These are phyloP conservation scores for Aleurites moluccanus DNA, from an alignment of 441 rosid species.

Conservation along the genomic window DNA sequence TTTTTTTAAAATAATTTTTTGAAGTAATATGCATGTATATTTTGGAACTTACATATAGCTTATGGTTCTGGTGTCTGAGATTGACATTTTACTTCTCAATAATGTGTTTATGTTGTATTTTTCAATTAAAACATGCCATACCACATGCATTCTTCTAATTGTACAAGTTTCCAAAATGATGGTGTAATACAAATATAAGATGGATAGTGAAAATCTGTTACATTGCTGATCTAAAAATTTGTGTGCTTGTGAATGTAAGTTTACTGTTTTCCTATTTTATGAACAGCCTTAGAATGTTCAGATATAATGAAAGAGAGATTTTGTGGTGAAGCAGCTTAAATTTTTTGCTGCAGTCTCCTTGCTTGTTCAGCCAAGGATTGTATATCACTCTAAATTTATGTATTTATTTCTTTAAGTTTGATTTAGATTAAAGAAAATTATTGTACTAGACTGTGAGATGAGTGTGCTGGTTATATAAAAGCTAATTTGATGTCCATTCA, in stretches of 20 bases:
- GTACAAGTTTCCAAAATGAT: background rate
- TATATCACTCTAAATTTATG: background rate
- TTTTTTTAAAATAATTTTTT: background rate
- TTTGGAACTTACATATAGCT: background rate
- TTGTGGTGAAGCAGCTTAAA: background rate
- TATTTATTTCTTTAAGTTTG: background rate
- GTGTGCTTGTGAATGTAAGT: background rate
- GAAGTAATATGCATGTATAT: background rate
- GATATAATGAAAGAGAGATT: background rate
- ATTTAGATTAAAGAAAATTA: background rate
- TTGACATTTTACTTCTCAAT: background rate
- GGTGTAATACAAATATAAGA: background rate
- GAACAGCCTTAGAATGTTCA: background rate
- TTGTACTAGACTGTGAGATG: background rate
- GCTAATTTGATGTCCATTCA: background rate
- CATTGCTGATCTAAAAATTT: background rate
- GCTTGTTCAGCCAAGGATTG: background rate
- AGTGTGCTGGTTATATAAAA: background rate
- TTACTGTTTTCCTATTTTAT: background rate
- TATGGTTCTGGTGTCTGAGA: background rate
- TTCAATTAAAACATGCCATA: background rate
- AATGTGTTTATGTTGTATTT: background rate
- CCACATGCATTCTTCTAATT: background rate
- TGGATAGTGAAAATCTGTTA: conserved; percentile 3
- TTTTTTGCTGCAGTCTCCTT: background rate